Evolutionary conservation across 176 grass and related monocot genomes (phyloP).

Genomic region (Carex cristatella): DNA sequence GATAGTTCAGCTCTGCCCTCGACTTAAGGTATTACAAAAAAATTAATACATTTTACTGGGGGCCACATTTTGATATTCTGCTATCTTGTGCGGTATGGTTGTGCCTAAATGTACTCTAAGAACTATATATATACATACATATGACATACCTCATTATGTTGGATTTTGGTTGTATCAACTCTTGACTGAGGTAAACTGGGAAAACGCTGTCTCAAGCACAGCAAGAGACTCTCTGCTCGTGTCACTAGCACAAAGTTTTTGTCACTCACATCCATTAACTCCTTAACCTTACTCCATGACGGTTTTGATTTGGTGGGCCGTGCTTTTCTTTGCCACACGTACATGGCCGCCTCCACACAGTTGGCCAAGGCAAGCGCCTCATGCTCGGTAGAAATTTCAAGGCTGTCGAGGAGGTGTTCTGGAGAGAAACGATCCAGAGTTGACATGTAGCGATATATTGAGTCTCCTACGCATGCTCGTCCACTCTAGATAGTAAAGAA

Average conservation of each 20-base stretch:
- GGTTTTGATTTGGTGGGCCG: constrained; percentile 36
- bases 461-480: constrained; percentile 57
- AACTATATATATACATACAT: not conserved
- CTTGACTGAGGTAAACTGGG: constrained; percentile 67
- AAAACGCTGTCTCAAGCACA: constrained; percentile 62
- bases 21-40: not conserved
- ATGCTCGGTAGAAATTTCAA: constrained; percentile 74
- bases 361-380: constrained; percentile 55
- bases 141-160: constrained; percentile 68
- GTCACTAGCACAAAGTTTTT: constrained; percentile 71
- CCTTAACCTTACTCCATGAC: constrained; percentile 60
- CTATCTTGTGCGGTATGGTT: not conserved
- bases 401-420: constrained; percentile 66
- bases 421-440: constrained; percentile 69
- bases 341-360: constrained; percentile 75
- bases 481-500: constrained; percentile 38
- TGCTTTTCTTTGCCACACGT: constrained; percentile 70
- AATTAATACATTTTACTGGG: not conserved
- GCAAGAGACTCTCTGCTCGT: constrained; percentile 56
- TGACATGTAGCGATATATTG: constrained; percentile 73
- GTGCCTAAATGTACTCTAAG: not conserved
- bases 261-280: constrained; percentile 61
- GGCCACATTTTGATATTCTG: not conserved
- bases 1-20: not conserved
- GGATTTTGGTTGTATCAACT: constrained; percentile 75